These are phyloP conservation scores for Plasmodium gallinaceum DNA, from an alignment of 169 alveolate species.

Conservation along the genomic window DNA sequence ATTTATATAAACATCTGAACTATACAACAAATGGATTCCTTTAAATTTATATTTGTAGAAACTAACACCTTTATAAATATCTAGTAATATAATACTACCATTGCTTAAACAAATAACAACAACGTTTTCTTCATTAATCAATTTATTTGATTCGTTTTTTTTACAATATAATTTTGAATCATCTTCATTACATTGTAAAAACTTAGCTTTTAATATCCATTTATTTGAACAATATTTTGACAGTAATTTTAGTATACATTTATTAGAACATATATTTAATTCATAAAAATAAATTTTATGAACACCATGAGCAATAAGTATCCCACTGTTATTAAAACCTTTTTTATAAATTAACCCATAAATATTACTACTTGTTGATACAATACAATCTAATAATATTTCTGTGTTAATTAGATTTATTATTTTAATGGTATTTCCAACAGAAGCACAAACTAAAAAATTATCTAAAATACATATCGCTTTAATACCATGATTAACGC, in stretches of 20 bases:
- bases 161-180: not conserved
- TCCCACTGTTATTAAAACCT: slow-evolving; percentile 9
- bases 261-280: slow-evolving; percentile 6
- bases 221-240: slow-evolving; percentile 46
- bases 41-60: slow-evolving; percentile 30
- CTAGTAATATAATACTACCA: slow-evolving; percentile 42
- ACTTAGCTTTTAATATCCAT: slow-evolving; percentile 45
- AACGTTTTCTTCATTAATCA: not conserved
- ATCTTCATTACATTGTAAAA: slow-evolving; percentile 5
- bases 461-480: slow-evolving; percentile 31
- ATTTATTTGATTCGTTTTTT: not conserved
- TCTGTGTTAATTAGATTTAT: slow-evolving; percentile 39
- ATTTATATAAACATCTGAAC: slow-evolving; percentile 65
- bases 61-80: slow-evolving; percentile 52
- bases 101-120: slow-evolving; percentile 46
- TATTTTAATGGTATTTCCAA: slow-evolving; percentile 70
- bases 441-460: slow-evolving; percentile 28
- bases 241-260: slow-evolving; percentile 6
- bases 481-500: slow-evolving; percentile 56
- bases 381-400: slow-evolving; percentile 30
- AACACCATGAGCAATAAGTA: slow-evolving; percentile 64
- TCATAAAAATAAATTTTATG: slow-evolving; percentile 53
- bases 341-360: slow-evolving; percentile 50
- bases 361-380: slow-evolving; percentile 59
- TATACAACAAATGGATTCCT: slow-evolving; percentile 57